Base-by-base conservation (phyloP, 2,329 filamentous ascomycete genomes). In the Drechslerella dactyloides region DNA sequence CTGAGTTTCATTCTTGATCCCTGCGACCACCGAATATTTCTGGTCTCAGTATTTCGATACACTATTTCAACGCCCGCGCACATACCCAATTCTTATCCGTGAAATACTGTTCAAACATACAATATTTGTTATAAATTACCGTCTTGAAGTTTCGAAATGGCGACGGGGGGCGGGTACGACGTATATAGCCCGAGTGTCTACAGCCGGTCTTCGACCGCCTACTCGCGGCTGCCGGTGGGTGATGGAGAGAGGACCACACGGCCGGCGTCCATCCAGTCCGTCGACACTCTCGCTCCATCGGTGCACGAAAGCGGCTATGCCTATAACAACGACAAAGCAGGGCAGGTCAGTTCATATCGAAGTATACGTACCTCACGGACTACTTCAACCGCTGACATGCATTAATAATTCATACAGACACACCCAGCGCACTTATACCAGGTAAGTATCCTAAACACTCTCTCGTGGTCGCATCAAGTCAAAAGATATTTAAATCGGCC, bases 121-220 rank as follows among this genome's bases (percentile, higher is more conserved):
- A n/a, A n/a, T n/a, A n/a, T n/a, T n/a, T n/a, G n/a, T n/a, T n/a
- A n/a, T n/a, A n/a, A n/a, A n/a, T n/a, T n/a, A n/a, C n/a, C n/a
- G n/a, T n/a, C 23, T 33, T 46, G 17, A 59, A 11, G n/a, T 55
- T 69, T 56, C 50, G 42, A 33, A 27, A 53, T 42, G 55, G 24
- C 24, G 24, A 50, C 51, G 17, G 21, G 42, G n/a, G 15, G 44
- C 57, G 7, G 57, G 13, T 5, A 69, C 27, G 3, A 33, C 0
- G 42, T 52, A 11, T 69, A 69, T 15, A 69, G 64, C 33, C 64
- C 64, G 30, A 69, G 64, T 27, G 24, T 69, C 21, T 69, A 69
- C 57, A 69, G 64, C 24, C 56, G 61, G n/a, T 51, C 57, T 30
- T 68, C 63, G 40, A 27, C 53, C 35, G 40, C 37, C 3, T 59